Evolutionary conservation across 164 flowering plant species (phyloP), one percentile per base, ranked within the genome.

Genomic region (Taxillus chinensis): DNA sequence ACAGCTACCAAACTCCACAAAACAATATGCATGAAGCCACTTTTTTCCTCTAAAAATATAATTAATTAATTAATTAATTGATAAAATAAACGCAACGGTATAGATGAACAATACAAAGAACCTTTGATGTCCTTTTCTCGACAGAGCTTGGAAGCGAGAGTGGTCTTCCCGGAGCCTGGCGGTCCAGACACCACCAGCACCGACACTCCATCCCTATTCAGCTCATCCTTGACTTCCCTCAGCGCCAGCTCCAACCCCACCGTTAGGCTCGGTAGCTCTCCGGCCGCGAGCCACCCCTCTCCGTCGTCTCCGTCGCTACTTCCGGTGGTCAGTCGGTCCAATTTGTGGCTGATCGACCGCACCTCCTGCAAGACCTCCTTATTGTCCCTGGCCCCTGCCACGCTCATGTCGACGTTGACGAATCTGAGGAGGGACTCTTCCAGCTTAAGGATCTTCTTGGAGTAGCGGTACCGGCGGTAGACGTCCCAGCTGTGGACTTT

Each of bases 361-460:
- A 14, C 27, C 54, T 51, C 54, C 54, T 14, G 5, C 27, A 51
- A 10, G 27, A 51, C 5, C 54, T 51, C 27, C 54, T 51, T 51
- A 16, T 2, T 27, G 8, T 51, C 54, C 3, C 54, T 51, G 27
- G 54, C 54, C 27, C 15, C 54, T 10, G 27, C 27, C 4, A 51
- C 54, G 4, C 27, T 14, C 54, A 51, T 5, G 5, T 51, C 54
- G 27, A 51, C 5, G 15, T 51, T 15, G 54, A 51, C 2, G 8
- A 51, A 51, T 10, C 54, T 14, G 7, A 3, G 54, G 7, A 51
- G 6, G 4, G 6, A 6, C 54, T 51, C 27, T 2, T 51, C 54
- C 54, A 51, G 8, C 8, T 51, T 51, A 7, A 51, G 54, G 54
- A 51, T 51, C 54, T 51, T 51, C 54, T 51, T 51, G 27, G 54